Base-by-base conservation (phyloP, 495 filamentous ascomycete species). In the Zalerion maritima region DNA sequence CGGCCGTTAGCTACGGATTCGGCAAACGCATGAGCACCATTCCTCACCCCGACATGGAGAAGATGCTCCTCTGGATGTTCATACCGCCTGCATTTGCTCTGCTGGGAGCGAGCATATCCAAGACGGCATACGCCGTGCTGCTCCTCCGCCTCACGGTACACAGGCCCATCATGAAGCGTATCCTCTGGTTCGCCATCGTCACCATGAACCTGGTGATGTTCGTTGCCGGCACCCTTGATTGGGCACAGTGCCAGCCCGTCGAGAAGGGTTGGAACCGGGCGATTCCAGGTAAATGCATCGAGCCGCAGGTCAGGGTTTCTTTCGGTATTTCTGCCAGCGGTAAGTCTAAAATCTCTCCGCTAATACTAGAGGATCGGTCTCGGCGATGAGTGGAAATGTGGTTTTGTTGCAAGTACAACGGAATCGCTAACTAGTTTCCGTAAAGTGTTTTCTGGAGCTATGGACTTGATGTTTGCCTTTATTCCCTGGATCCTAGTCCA, bases 91-190 rank as follows among this genome's bases (percentile, higher is more conserved):
- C 34, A 3, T 28, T 44, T 3, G 26, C 44, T 7, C 37, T 46
- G 16, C 22, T 52, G 10, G 47, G 41, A 0, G 47, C 49, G 4
- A 47, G 46, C 25, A 50, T 46, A 49, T 50, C 46, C 34, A 57
- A 57, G 29, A 57, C 53, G 0, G 50, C 50, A 1, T 54, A 52
- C 17, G 53, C 40, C 6, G 25, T 57, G 2, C 54, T 49, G 1
- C 37, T 54, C 0, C 23, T 50, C 4, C 33, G 50, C n/a, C 46
- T 57, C 14, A 43, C 38, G 12, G 38, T 30, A 3, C 35, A 35
- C n/a, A 32, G 26, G 36, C n/a, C n/a, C n/a, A n/a, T n/a, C n/a
- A 32, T 36, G 8, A 43, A 38, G 16, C 21, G 14, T n/a, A 20
- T 18, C 11, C 36, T 51, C 21, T 45, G 38, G 47, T 33, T 44